phyloP scores from a whole-genome alignment of 1,284 basidiomycete species.

The Pyrrhoderma noxium region DNA sequence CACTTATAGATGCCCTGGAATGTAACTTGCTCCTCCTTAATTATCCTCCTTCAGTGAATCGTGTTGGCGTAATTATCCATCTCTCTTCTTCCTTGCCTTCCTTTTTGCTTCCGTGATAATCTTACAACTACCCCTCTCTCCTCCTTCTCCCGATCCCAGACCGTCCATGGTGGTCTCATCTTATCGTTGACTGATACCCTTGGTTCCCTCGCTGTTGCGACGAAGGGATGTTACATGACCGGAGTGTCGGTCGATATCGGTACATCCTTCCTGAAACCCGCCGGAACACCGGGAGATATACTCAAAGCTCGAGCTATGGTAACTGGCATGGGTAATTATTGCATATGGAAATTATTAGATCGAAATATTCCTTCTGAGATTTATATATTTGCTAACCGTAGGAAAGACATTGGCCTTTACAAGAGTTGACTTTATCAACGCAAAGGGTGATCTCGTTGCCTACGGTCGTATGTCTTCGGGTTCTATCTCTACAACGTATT shows the following conservation, averaged over 20 bases:
- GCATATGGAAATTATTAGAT: neutral
- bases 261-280: constrained; percentile 73
- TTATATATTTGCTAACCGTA: constrained; percentile 25
- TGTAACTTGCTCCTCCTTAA: neutral
- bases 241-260: constrained; percentile 86
- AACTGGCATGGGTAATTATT: constrained; percentile 48
- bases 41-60: constrained; percentile 44
- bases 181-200: constrained; percentile 80
- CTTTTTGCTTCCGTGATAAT: neutral
- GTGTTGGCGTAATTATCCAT: constrained; percentile 53
- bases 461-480: constrained; percentile 58
- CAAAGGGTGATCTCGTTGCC: constrained; percentile 69
- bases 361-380: neutral
- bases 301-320: constrained; percentile 55
- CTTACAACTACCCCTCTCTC: neutral
- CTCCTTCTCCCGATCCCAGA: constrained; percentile 25
- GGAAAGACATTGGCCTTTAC: constrained; percentile 84
- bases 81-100: neutral
- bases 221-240: constrained; percentile 79
- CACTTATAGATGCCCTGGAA: neutral
- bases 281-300: constrained; percentile 56
- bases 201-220: constrained; percentile 77
- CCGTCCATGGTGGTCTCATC: constrained; percentile 80
- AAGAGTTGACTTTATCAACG: constrained; percentile 68
- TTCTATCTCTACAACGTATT: neutral